phyloP scores from a whole-genome alignment of 306 rosid genomes.

The Sesbania bispinosa region DNA sequence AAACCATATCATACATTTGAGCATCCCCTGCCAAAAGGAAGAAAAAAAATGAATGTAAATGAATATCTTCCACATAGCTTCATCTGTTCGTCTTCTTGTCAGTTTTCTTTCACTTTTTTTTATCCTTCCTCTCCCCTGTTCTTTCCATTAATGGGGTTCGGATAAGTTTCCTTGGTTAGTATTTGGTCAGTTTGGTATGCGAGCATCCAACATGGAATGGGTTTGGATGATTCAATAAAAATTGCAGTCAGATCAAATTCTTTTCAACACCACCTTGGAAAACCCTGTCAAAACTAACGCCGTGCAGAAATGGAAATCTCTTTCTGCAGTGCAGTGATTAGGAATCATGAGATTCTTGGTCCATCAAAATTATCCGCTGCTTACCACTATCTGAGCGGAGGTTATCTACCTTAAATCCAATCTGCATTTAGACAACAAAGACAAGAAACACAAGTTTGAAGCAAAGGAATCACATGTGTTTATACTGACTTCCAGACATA shows the following conservation, averaged over 20 bases:
- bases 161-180: conserved; percentile 34
- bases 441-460: neutral
- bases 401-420: conserved; percentile 74
- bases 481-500: neutral
- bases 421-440: conserved; percentile 41
- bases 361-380: conserved; percentile 84
- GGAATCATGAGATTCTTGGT: conserved; percentile 58
- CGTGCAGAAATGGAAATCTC: conserved; percentile 22
- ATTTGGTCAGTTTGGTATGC: conserved; percentile 44
- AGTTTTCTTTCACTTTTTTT: conserved; percentile 26
- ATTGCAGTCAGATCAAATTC: conserved; percentile 30
- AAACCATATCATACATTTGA: conserved; percentile 47
- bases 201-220: conserved; percentile 34
- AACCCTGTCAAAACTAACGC: conserved; percentile 26
- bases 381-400: conserved; percentile 86
- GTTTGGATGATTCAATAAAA: conserved; percentile 30
- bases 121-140: conserved; percentile 40
- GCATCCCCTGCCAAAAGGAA: neutral
- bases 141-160: conserved; percentile 41
- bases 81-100: conserved; percentile 30
- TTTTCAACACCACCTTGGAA: conserved; percentile 21
- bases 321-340: conserved; percentile 19
- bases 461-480: neutral
- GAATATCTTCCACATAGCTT: conserved; percentile 31
- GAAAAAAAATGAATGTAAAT: conserved; percentile 18